phyloP scores from a whole-genome alignment of 2,329 filamentous ascomycete genomes.

The Clarireedia sp. region DNA sequence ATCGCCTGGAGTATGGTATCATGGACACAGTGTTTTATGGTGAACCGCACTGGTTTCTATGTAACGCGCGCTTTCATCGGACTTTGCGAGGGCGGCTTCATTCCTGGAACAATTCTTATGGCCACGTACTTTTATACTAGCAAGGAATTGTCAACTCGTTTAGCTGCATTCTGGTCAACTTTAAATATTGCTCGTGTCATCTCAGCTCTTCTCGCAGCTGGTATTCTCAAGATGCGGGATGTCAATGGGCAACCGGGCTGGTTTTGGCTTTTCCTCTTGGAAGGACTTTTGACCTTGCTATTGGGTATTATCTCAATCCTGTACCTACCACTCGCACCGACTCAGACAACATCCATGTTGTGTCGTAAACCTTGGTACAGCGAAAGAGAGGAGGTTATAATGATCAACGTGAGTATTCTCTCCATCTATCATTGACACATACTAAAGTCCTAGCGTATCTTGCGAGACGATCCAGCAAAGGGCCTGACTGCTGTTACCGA shows the following conservation, averaged over 20 bases:
- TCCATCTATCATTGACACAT: background rate
- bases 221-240: slow-evolving; percentile 48
- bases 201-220: slow-evolving; percentile 48
- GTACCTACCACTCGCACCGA: slow-evolving; percentile 1
- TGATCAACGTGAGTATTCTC: slow-evolving; percentile 40
- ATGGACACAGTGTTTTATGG: slow-evolving; percentile 37
- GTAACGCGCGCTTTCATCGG: slow-evolving; percentile 23
- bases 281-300: slow-evolving; percentile 37
- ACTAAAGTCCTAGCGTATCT: slow-evolving; percentile 36
- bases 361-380: slow-evolving; percentile 41
- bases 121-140: slow-evolving; percentile 65
- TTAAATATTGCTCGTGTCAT: slow-evolving; percentile 44
- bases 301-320: slow-evolving; percentile 10
- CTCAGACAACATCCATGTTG: background rate
- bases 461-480: slow-evolving; percentile 46
- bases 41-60: slow-evolving; percentile 30
- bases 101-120: slow-evolving; percentile 53
- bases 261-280: slow-evolving; percentile 51
- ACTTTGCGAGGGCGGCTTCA: slow-evolving; percentile 40
- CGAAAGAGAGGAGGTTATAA: slow-evolving; percentile 52
- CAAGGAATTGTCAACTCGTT: slow-evolving; percentile 52
- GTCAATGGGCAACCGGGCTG: slow-evolving; percentile 45
- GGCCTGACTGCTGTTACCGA: slow-evolving; percentile 42
- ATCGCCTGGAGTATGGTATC: slow-evolving; percentile 45
- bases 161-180: slow-evolving; percentile 60